Base-by-base conservation (phyloP, 139 green algal species). In the Asterochloris erici region DNA sequence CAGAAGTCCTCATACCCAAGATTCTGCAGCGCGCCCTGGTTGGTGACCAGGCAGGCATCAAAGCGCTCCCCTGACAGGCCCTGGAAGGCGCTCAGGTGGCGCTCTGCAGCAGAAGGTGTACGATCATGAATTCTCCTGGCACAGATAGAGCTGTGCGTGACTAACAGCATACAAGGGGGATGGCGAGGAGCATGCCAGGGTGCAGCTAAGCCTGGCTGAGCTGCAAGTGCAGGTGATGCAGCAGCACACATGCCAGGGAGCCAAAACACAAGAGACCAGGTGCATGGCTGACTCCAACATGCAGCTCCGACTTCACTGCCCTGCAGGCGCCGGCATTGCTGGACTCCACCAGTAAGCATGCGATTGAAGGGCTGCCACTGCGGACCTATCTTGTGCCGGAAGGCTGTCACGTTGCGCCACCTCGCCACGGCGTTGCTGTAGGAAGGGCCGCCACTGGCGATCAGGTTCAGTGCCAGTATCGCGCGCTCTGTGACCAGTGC, bases 371-470 rank as follows among this genome's bases (percentile, higher is more conserved):
- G 38, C 38, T 54, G 38, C 38, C 38, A 54, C 38, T 54, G 38
- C 70, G 21, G 28, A 76, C 74, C 74, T 79, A 79, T 79, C 74
- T 79, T 54, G 47, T 79, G 64, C 29, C 74, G 23, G 23, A 79
- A 79, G 74, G 64, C 66, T 54, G 74, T 79, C n/a, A 79, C 74
- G 29, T 79, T 79, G 19, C 74, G 74, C 74, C 74, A 79, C 14
- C 74, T 54, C 10, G 74, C 74, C 29, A 79, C 74, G 21, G 74
- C 74, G 47, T 79, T 79, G 23, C 47, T 68, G 47, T 68, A 79
- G 14, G 74, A 79, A 0, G 74, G 74, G 12, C 74, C 74, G 47
- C 74, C 74, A 9, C 74, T 79, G 11, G 74, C 74, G 38, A 79
- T 79, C 74, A 79, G 19, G 21, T 79, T 79, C 74, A 79, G 54